These are phyloP conservation scores for Fusarium verrucosum DNA, from an alignment of 2,329 filamentous ascomycete species.

Conservation along the genomic window DNA sequence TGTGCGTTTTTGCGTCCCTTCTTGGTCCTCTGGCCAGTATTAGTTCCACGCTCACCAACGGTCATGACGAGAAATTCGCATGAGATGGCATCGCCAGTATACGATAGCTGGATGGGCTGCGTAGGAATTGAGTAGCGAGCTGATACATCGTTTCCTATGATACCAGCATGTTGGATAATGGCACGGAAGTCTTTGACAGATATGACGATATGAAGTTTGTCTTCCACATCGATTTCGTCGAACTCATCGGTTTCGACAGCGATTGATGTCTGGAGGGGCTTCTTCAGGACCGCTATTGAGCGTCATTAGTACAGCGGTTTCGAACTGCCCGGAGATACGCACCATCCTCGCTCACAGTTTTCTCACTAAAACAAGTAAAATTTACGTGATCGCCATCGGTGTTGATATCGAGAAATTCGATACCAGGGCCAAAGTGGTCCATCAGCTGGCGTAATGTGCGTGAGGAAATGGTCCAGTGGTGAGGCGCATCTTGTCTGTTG, in stretches of 20 bases:
- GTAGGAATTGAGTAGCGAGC: constrained; percentile 77
- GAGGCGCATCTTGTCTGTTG: constrained; percentile 69
- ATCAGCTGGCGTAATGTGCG: constrained; percentile 77
- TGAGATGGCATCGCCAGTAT: constrained; percentile 72
- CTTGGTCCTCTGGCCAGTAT: constrained; percentile 59
- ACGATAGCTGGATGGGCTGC: constrained; percentile 76
- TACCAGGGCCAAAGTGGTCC: constrained; percentile 82
- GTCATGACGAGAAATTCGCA: constrained; percentile 88
- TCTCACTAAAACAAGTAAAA: constrained; percentile 85
- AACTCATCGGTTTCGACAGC: constrained; percentile 81
- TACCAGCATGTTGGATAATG: constrained; percentile 78
- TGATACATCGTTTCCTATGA: constrained; percentile 70
- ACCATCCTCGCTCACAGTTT: constrained; percentile 71
- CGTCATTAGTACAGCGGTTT: constrained; percentile 22
- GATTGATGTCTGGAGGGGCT: constrained; percentile 82
- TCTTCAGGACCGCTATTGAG: constrained; percentile 74
- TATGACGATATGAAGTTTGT: constrained; percentile 80
- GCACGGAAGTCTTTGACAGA: constrained; percentile 86
- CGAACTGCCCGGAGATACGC: constrained; percentile 18
- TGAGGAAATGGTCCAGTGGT: constrained; percentile 78
- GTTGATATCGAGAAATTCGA: constrained; percentile 82
- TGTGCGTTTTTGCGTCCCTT: constrained; percentile 55
- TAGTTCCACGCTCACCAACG: constrained; percentile 70
- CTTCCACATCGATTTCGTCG: constrained; percentile 76
- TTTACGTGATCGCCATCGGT: constrained; percentile 77